Evolutionary conservation across 306 rosid species (phyloP), one percentile per base, ranked within the genome.

Genomic region (Casuarina cunninghamiana): DNA sequence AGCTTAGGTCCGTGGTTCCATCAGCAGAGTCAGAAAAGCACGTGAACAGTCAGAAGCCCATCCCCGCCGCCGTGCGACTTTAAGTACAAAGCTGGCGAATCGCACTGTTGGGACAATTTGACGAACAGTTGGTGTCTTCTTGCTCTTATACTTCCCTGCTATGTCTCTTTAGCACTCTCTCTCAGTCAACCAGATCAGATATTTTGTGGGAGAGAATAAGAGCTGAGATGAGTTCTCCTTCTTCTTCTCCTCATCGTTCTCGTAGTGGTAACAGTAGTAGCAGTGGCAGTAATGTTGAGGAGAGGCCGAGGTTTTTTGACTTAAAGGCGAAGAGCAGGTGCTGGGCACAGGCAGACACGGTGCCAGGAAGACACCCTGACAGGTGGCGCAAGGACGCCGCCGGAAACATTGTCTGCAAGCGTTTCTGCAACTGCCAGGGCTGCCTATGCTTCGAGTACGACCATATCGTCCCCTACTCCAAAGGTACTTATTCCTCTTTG

Each of bases 371-470:
- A 35, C 97, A 92, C 66, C 98, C 98, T 1, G 97, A 94, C 72
- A 65, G 98, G 84, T 94, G 98, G 97, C 97, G 98, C 80, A 79
- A 89, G 74, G 98, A 95, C 86, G 89, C 93, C 61, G 97, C 98
- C 37, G 97, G 94, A 6, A 94, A 94, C 86, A 42, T 91, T 44
- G 97, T 95, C 74, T 95, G 98, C 80, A 92, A 89, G 82, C 98
- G 97, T 80, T 91, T 92, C 88, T 82, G 88, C 83, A 91, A 93
- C 81, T 91, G 98, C 78, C 89, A 82, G 45, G 97, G 97, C 49
- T 93, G 96, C 82, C 98, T 95, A 83, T 95, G 97, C 88, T 95
- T 91, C 70, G 93, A 95, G 90, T 93, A 91, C 77, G 97, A 95
- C 73, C 98, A 95, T 79, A 92, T 89, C 79, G 70, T 92, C 35